These are phyloP conservation scores for Claviceps sp. DNA, from an alignment of 2,329 filamentous ascomycete species.

Conservation along the genomic window DNA sequence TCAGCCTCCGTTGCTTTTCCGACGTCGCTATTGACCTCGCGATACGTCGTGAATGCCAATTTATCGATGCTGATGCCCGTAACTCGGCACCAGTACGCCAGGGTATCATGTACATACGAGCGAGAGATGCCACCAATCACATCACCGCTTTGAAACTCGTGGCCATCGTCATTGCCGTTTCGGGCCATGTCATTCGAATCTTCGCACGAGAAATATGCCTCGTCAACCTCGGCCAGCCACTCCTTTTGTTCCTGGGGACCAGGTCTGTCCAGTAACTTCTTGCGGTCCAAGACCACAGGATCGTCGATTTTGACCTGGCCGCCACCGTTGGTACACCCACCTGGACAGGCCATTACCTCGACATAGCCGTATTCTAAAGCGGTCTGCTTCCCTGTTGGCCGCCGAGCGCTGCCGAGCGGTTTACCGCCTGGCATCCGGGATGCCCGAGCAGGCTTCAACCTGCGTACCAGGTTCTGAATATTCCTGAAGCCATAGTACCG, in stretches of 20 bases:
- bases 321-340: slow-evolving; percentile 96
- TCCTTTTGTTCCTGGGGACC: slow-evolving; percentile 72
- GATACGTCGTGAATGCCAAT: slow-evolving; percentile 74
- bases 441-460: slow-evolving; percentile 65
- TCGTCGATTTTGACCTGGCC: slow-evolving; percentile 91
- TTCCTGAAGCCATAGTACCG: slow-evolving; percentile 97
- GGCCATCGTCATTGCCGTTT: slow-evolving; percentile 11
- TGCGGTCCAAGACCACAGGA: slow-evolving; percentile 42
- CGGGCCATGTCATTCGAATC: slow-evolving; percentile 28
- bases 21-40: slow-evolving; percentile 88
- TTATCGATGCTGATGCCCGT: slow-evolving; percentile 59
- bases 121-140: slow-evolving; percentile 53
- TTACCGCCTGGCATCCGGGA: slow-evolving; percentile 71
- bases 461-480: slow-evolving; percentile 94
- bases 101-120: slow-evolving; percentile 49
- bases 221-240: slow-evolving; percentile 72
- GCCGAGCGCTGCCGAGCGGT: slow-evolving; percentile 41
- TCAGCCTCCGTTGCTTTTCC: slow-evolving; percentile 69
- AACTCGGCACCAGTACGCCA: slow-evolving; percentile 62
- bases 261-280: slow-evolving; percentile 37
- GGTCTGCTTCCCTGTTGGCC: slow-evolving; percentile 33
- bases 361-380: slow-evolving; percentile 73
- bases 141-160: slow-evolving; percentile 15
- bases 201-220: slow-evolving; percentile 76
- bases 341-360: slow-evolving; percentile 97